Base-by-base conservation (phyloP, 139 green algal species). In the Tetraselmis chui region DNA sequence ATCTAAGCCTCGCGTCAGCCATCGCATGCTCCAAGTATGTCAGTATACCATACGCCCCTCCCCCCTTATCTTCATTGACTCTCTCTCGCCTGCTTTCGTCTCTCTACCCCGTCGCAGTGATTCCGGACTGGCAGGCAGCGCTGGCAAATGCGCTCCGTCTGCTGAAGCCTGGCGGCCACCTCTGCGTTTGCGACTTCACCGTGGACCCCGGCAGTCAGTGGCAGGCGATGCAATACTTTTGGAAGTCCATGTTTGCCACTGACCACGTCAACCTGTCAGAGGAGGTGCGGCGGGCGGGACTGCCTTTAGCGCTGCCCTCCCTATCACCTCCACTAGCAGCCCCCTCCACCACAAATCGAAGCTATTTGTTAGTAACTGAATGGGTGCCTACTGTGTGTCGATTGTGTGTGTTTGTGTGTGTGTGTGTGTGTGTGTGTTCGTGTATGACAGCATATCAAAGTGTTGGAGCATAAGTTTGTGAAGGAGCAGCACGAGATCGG, bases 171-270 rank as follows among this genome's bases (percentile, higher is more conserved):
- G 77, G 77, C 5, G 77, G 77, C 29, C 77, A 80, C n/a, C 31
- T 80, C 23, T 80, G 77, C 29, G 77, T 80, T 18, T 80, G 77
- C 29, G 77, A 80, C 77, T 80, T 80, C 77, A 80, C 77, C 77
- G 28, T 80, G 27, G 77, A 80, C 29, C 2, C 27, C 24, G 77
- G 26, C 2, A 80, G 2, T 31, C 77, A 80, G 77, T 80, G 77
- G 77, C 24, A 5, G 2, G 28, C 28, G 29, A 80, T 31, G 29
- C 31, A 80, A 29, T 59, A 31, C 28, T 45, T 80, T 18, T 80
- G 77, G 77, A 80, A 80, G n/a, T 45, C 31, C 23, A 31, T 80
- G 28, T 80, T 80, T 29, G 32, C 29, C 77, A 80, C 77, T 23
- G 77, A 80, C 29, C 77, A 80, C 77, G 32, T 80, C 23, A 27